These are phyloP conservation scores for Pythium scleroteichum DNA, from an alignment of 352 stramenopile species.

Conservation along the genomic window DNA sequence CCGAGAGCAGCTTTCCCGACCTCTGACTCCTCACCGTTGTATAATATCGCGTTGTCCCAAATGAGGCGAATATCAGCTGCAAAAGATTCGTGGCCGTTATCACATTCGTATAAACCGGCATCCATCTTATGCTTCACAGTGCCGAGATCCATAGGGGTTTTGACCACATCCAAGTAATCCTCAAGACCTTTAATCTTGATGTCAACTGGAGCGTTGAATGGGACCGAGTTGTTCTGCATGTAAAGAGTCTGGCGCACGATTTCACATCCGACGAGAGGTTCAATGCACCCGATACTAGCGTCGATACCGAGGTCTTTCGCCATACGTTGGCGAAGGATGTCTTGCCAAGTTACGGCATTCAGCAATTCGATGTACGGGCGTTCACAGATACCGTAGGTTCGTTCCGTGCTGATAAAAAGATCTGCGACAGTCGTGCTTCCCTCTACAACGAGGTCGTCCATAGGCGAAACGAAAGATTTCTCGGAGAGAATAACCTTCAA, in stretches of 20 bases:
- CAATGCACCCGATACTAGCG: constrained; percentile 66
- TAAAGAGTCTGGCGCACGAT: constrained; percentile 82
- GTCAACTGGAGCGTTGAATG: constrained; percentile 87
- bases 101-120: constrained; percentile 69
- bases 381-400: constrained; percentile 77
- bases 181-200: constrained; percentile 72
- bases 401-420: constrained; percentile 68
- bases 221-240: constrained; percentile 75
- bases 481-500: constrained; percentile 69
- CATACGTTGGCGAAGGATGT: constrained; percentile 83
- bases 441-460: constrained; percentile 80
- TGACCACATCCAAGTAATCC: constrained; percentile 87
- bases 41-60: constrained; percentile 80
- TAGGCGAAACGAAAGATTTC: constrained; percentile 75
- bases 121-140: constrained; percentile 84
- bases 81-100: constrained; percentile 60
- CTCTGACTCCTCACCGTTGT: constrained; percentile 81
- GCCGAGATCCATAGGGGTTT: constrained; percentile 90
- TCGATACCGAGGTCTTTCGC: constrained; percentile 79
- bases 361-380: constrained; percentile 68
- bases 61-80: constrained; percentile 78
- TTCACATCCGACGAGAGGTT: constrained; percentile 76
- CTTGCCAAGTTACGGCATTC: constrained; percentile 82
- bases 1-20: constrained; percentile 63
- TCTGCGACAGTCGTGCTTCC: constrained; percentile 81